Conservation (phyloP, 108 stramenopile species). For the Cylindrotheca fusiformis region DNA sequence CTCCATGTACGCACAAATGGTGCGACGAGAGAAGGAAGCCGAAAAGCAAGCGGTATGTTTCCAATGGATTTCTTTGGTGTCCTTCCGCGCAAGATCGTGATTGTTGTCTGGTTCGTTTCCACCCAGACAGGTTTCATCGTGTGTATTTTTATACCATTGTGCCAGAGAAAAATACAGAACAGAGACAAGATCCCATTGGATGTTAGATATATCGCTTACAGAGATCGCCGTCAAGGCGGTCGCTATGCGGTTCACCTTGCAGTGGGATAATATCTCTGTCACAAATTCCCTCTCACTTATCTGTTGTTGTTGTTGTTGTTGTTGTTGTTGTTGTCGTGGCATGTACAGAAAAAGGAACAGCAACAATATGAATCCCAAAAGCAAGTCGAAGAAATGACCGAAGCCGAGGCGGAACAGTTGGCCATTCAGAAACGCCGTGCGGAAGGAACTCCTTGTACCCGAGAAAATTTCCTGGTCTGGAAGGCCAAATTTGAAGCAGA, state of each 20-base stretch:
- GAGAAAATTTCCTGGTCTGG: slow-evolving; percentile 73
- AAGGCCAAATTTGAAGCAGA: slow-evolving; percentile 65
- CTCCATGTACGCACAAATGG: slow-evolving; percentile 86
- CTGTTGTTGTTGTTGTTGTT: slow-evolving; percentile 2
- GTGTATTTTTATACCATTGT: no score
- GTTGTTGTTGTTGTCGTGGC: neutral
- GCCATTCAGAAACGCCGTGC: slow-evolving; percentile 79
- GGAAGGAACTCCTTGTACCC: slow-evolving; percentile 80
- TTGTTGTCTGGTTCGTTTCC: no score
- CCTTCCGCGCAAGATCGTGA: slow-evolving; percentile 5
- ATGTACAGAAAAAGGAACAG: slow-evolving; percentile 53
- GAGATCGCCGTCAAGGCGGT: slow-evolving; percentile 74
- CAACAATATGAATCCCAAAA: slow-evolving; percentile 82
- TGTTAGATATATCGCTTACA: slow-evolving; percentile 39
- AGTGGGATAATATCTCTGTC: slow-evolving; percentile 75
- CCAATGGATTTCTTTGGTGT: neutral
- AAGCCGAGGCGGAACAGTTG: slow-evolving; percentile 80
- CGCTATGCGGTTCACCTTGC: slow-evolving; percentile 26
- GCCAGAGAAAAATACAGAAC: slow-evolving; percentile 4
- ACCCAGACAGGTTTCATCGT: no score
- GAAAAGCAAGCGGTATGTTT: slow-evolving; percentile 62
- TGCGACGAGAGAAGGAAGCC: slow-evolving; percentile 68
- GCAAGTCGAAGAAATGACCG: slow-evolving; percentile 63
- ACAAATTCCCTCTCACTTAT: slow-evolving; percentile 31
- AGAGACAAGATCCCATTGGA: slow-evolving; percentile 70